phyloP scores from a whole-genome alignment of 1,139 yeast species.

The Saccharomyces pastorianus region DNA sequence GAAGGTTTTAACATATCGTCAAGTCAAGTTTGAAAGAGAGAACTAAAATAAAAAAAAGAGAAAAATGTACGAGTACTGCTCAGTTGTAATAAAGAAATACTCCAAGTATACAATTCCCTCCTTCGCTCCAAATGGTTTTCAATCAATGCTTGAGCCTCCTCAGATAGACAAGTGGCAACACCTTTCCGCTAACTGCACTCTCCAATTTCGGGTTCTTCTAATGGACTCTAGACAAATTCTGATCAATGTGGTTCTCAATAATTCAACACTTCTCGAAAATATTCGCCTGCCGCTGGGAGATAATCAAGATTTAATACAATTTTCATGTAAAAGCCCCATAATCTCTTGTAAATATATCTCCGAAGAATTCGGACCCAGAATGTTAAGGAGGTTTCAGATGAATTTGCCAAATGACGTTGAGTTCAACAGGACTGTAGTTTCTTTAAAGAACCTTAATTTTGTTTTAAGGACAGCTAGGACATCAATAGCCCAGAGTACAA shows the following conservation, averaged over 20 bases:
- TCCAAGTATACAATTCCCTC: conserved; percentile 14
- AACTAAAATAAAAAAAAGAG: background rate
- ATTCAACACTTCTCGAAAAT: conserved; percentile 1
- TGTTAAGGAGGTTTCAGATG: conserved; percentile 1
- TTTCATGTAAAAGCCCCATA: conserved; percentile 2
- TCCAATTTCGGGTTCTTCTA: background rate
- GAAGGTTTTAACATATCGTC: background rate
- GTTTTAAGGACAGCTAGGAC: conserved; percentile 1
- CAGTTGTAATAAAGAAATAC: conserved; percentile 9
- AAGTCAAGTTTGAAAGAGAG: background rate
- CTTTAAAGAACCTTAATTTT: background rate
- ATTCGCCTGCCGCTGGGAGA: conserved; percentile 1
- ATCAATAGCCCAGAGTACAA: background rate
- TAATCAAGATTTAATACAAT: background rate
- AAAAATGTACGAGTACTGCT: conserved; percentile 4
- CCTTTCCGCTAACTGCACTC: conserved; percentile 5
- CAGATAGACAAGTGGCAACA: conserved; percentile 20
- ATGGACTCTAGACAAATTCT: background rate
- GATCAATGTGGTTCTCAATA: background rate
- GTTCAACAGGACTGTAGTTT: background rate
- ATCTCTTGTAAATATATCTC: conserved; percentile 4
- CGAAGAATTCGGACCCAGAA: background rate
- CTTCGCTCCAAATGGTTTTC: conserved; percentile 21
- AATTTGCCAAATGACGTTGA: background rate
- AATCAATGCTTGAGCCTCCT: conserved; percentile 10